Percentiles rank a stretch among this genome's conserved stretches.
Conservation (phyloP, 768 basidiomycete species). For the Mycena epipterygia region DNA sequence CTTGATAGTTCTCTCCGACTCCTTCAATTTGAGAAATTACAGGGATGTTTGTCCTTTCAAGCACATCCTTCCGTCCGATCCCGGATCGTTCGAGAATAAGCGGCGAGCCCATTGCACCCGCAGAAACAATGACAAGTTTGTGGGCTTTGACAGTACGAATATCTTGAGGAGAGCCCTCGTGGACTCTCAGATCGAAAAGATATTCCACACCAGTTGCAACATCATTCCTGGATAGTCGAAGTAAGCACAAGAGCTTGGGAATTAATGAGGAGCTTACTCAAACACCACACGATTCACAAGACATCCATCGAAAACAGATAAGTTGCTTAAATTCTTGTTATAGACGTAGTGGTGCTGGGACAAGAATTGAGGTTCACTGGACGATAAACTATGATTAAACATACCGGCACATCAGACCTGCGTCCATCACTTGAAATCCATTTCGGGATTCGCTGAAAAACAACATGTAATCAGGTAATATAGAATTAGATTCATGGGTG, state of each 20-base stretch:
- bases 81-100: slow-evolving; percentile 68
- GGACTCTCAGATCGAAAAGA: slow-evolving; percentile 30
- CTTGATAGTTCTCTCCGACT: slow-evolving; percentile 54
- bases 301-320: slow-evolving; percentile 39
- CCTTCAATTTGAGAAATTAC: slow-evolving; percentile 54
- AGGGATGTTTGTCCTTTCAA: slow-evolving; percentile 45
- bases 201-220: slow-evolving; percentile 35
- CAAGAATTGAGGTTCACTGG: not conserved
- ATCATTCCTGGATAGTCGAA: slow-evolving; percentile 35
- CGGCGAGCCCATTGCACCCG: slow-evolving; percentile 53
- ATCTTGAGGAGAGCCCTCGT: slow-evolving; percentile 23
- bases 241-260: not conserved
- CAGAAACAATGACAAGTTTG: slow-evolving; percentile 54
- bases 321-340: slow-evolving; percentile 39
- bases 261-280: slow-evolving; percentile 31
- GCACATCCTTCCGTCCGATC: slow-evolving; percentile 49
- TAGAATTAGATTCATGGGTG: not conserved
- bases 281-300: slow-evolving; percentile 43
- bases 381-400: not conserved
- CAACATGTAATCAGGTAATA: not conserved
- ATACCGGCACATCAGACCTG: slow-evolving; percentile 18
- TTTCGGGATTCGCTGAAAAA: slow-evolving; percentile 4
- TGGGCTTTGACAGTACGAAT: slow-evolving; percentile 40
- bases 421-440: slow-evolving; percentile 6
- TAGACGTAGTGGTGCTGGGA: slow-evolving; percentile 45